These are phyloP conservation scores for Acanthamoeba lenticulata DNA, from an alignment of 208 protist genomes.

Conservation along the genomic window DNA sequence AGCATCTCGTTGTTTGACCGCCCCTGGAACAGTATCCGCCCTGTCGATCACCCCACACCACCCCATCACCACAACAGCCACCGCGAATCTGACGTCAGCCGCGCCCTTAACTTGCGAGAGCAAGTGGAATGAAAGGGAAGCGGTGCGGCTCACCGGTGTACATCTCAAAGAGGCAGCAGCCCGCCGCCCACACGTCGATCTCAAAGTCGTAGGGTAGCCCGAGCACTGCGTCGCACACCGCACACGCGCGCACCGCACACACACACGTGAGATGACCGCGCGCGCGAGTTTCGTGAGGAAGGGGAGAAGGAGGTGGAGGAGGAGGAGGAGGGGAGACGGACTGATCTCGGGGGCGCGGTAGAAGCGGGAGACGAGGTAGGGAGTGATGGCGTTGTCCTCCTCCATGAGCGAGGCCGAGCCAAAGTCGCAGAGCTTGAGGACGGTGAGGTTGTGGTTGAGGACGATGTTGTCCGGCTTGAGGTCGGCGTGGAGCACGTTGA, in stretches of 20 bases:
- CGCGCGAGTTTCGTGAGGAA: neutral
- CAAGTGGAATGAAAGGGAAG: too few species aligned
- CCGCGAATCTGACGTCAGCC: too few species aligned
- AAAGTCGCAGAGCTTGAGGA: conserved; percentile 89
- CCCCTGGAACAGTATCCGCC: conserved; percentile 86
- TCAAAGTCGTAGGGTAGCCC: conserved; percentile 82
- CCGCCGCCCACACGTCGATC: conserved; percentile 89
- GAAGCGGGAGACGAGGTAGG: conserved; percentile 87
- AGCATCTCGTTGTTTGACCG: conserved; percentile 90
- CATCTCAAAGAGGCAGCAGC: conserved; percentile 88
- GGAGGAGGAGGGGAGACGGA: conserved; percentile 69
- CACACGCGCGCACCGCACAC: neutral
- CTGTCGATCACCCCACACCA: too few species aligned
- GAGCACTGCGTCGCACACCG: too few species aligned
- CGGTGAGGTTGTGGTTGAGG: conserved; percentile 83
- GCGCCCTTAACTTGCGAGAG: too few species aligned
- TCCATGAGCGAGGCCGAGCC: conserved; percentile 60
- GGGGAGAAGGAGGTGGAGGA: neutral
- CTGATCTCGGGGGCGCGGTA: conserved; percentile 91
- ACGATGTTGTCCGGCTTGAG: conserved; percentile 92
- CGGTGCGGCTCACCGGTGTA: conserved; percentile 76
- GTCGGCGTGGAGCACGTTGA: conserved; percentile 86
- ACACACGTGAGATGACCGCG: neutral
- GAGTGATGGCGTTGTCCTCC: conserved; percentile 85
- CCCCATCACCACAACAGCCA: too few species aligned